These are phyloP conservation scores for Aegle marmelos DNA, from an alignment of 345 rosid species.

Conservation along the genomic window DNA sequence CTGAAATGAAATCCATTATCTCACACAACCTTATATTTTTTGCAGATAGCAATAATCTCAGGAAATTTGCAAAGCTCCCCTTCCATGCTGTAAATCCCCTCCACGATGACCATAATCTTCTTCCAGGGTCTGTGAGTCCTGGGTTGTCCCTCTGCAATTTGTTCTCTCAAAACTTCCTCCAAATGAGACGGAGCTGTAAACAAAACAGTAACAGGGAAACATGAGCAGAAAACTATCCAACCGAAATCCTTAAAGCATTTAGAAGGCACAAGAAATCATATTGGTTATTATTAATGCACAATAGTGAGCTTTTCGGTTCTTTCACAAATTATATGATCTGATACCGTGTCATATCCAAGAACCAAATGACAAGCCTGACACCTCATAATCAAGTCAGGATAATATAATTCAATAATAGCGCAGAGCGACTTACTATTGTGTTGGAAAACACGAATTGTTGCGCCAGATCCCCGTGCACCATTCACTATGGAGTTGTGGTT, in stretches of 20 bases:
- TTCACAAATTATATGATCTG: neutral
- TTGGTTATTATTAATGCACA: neutral
- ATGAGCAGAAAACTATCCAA: conserved; percentile 5
- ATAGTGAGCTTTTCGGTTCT: neutral
- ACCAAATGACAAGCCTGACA: neutral
- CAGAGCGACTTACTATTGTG: conserved; percentile 67
- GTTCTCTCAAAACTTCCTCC: conserved; percentile 90
- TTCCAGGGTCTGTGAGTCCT: conserved; percentile 96
- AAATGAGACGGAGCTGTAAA: conserved; percentile 81
- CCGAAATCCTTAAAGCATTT: neutral
- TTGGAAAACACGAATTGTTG: conserved; percentile 91
- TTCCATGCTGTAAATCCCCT: conserved; percentile 98
- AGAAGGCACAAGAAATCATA: neutral
- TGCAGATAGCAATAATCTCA: conserved; percentile 85
- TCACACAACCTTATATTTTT: conserved; percentile 74
- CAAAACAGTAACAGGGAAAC: conserved; percentile 10
- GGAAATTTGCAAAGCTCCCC: conserved; percentile 91
- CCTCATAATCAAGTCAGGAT: neutral
- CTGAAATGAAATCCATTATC: conserved; percentile 3
- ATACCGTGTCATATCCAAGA: neutral
- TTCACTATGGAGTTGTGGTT: conserved; percentile 94
- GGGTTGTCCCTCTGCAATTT: conserved; percentile 91
- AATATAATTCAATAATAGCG: neutral
- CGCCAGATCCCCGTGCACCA: conserved; percentile 98
- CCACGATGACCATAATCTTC: conserved; percentile 81